A percentile compares a stretch with the other conserved stretches of the same genome.
Conservation (phyloP, 352 stramenopile species). For the Peronosclerospora sorghi region DNA sequence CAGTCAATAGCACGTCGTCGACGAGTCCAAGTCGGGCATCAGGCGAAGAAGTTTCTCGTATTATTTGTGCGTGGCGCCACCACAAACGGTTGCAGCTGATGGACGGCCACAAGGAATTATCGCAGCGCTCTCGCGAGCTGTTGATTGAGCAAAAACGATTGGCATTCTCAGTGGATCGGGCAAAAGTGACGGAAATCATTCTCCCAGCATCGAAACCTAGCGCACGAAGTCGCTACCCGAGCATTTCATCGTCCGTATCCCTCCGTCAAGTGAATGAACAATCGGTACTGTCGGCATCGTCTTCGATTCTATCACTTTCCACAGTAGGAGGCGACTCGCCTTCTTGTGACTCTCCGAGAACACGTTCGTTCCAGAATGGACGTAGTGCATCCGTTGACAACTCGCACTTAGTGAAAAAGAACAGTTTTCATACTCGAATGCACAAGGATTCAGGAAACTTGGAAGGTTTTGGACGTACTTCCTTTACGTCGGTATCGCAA, state of each 20-base stretch:
- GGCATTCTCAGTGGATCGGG: constrained; percentile 72
- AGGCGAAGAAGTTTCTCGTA: constrained; percentile 57
- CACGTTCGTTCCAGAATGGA: constrained; percentile 15
- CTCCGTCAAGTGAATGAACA: constrained; percentile 26
- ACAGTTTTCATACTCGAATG: constrained; percentile 29
- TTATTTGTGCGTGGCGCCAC: constrained; percentile 77
- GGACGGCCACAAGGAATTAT: constrained; percentile 81
- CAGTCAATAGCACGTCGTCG: constrained; percentile 33
- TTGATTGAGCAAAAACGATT: constrained; percentile 83
- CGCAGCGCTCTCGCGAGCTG: constrained; percentile 58
- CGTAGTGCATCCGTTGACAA: constrained; percentile 41
- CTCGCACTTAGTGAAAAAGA: constrained; percentile 35
- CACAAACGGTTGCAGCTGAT: constrained; percentile 84
- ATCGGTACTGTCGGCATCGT: constrained; percentile 26
- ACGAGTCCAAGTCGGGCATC: constrained; percentile 50
- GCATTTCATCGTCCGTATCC: constrained; percentile 27
- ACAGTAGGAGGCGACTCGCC: constrained; percentile 16
- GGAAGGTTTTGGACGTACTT: constrained; percentile 55
- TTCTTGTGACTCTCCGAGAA: constrained; percentile 20
- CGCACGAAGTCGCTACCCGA: constrained; percentile 40
- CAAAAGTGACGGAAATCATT: constrained; percentile 80
- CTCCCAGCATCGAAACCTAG: constrained; percentile 42
- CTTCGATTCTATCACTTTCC: constrained; percentile 29
- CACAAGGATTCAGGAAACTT: constrained; percentile 34
- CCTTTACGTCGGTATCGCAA: constrained; percentile 62